Evolutionary conservation across 2,329 filamentous ascomycete species (phyloP), one percentile per base, ranked within the genome.

Genomic region (Talaromyces islandicus): DNA sequence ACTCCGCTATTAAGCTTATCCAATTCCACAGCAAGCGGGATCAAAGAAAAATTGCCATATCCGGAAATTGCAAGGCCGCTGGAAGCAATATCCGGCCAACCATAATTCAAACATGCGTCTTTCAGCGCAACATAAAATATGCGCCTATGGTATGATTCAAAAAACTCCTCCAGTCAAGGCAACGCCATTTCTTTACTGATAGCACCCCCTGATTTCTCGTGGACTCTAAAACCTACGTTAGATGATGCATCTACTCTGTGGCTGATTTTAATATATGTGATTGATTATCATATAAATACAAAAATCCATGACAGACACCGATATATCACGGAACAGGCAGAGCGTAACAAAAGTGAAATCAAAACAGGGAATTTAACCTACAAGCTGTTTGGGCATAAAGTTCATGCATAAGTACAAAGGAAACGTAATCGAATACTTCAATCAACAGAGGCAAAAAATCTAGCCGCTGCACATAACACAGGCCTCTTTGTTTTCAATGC

Each of bases 401-500:
- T 52, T 52, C 48, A 52, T 52, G 48, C 48, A 29, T 27, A 29
- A 52, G 48, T 27, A 52, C 48, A 52, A 52, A 27, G 48, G 48
- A 52, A 27, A 52, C 11, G n/a, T n/a, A n/a, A n/a, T n/a, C n/a
- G n/a, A n/a, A n/a, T n/a, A n/a, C n/a, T n/a, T n/a, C n/a, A n/a
- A n/a, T n/a, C n/a, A 48, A 48, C 2, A 48, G 43, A 19, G 2
- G 17, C n/a, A 29, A 21, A 25, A 51, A 29, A 17, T 17, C 19
- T 52, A 52, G 24, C 48, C 48, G 78, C 91, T 95, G 87, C 94
- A 99, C 94, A 99, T 97, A 65, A 96, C 75, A 75, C 94, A 99
- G 54, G 88, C 83, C 75, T 99, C 94, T 68, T 89, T 91, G 81
- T 97, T 97, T 73, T 97, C 92, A 75, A 99, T 97, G 79, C 92